These are phyloP conservation scores for Solanum ahanhuiri DNA, from an alignment of 257 asterid genomes.

Conservation along the genomic window DNA sequence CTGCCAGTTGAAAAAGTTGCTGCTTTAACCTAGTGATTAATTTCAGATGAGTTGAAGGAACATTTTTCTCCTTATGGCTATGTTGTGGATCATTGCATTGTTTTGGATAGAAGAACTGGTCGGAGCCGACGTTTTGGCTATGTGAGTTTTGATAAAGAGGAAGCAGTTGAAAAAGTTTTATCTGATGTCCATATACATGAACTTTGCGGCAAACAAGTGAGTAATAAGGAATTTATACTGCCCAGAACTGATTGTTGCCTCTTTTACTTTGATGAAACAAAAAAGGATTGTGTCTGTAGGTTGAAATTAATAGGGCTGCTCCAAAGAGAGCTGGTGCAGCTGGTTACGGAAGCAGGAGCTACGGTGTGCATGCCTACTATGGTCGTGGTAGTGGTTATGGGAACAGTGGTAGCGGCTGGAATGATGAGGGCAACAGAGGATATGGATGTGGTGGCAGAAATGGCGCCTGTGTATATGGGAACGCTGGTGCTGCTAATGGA, in stretches of 20 bases:
- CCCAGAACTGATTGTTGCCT: background rate
- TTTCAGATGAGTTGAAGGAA: constrained; percentile 65
- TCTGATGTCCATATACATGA: constrained; percentile 84
- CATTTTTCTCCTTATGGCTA: constrained; percentile 76
- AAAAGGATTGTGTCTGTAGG: constrained; percentile 29
- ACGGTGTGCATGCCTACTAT: constrained; percentile 8
- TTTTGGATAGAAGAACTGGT: constrained; percentile 74
- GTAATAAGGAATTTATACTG: constrained; percentile 8
- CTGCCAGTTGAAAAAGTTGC: background rate
- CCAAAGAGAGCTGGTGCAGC: constrained; percentile 72
- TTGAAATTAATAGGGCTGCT: constrained; percentile 81
- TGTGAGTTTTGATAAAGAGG: constrained; percentile 83
- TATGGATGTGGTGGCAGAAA: too few relatives aligned
- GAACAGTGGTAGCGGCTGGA: too few relatives aligned
- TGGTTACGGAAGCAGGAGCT: constrained; percentile 58
- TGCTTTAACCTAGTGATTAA: background rate
- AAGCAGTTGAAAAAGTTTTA: constrained; percentile 73
- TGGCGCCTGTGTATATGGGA: rapidly evolving
- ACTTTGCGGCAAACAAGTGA: constrained; percentile 85
- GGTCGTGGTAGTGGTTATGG: too few relatives aligned
- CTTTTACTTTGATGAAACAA: background rate
- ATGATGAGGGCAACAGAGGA: too few relatives aligned
- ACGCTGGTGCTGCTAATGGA: too few relatives aligned
- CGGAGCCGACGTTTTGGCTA: constrained; percentile 87
- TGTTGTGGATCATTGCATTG: constrained; percentile 71